These are phyloP conservation scores for Nevesoporus exiguus DNA, from an alignment of 768 basidiomycete species.

Conservation along the genomic window DNA sequence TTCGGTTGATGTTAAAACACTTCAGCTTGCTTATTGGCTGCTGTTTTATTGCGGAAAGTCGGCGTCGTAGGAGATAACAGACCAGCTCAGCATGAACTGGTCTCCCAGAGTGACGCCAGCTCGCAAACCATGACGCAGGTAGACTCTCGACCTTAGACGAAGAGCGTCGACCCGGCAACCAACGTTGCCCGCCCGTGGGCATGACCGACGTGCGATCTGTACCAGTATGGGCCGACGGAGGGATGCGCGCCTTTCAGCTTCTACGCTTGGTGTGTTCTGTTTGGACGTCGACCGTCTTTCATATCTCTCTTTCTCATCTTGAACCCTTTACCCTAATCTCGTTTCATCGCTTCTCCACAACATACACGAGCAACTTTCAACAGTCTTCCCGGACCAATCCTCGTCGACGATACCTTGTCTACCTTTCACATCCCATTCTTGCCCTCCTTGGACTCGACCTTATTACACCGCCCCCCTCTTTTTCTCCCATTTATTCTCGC, in stretches of 20 bases:
- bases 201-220: not conserved
- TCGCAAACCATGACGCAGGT: not conserved
- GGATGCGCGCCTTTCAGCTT: not conserved
- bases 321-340: no score
- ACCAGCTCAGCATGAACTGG: constrained; percentile 4
- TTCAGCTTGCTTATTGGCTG: constrained; percentile 32
- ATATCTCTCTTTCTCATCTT: not conserved
- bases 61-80: constrained; percentile 38
- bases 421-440: no score
- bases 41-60: constrained; percentile 38
- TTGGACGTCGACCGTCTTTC: not conserved
- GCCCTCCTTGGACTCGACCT: no score
- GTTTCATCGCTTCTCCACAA: no score
- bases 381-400: no score
- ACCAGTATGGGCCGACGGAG: not conserved
- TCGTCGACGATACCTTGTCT: no score
- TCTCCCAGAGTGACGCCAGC: constrained; percentile 18
- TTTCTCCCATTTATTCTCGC: no score
- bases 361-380: no score
- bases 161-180: not conserved
- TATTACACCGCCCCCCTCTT: no score
- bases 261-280: not conserved
- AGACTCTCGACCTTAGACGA: not conserved
- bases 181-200: not conserved
- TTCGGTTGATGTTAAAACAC: not conserved